Percentiles rank a stretch among this genome's conserved stretches.
These are phyloP conservation scores for Sclerotinia nivalis DNA, from an alignment of 2,329 filamentous ascomycete species.

Conservation along the genomic window DNA sequence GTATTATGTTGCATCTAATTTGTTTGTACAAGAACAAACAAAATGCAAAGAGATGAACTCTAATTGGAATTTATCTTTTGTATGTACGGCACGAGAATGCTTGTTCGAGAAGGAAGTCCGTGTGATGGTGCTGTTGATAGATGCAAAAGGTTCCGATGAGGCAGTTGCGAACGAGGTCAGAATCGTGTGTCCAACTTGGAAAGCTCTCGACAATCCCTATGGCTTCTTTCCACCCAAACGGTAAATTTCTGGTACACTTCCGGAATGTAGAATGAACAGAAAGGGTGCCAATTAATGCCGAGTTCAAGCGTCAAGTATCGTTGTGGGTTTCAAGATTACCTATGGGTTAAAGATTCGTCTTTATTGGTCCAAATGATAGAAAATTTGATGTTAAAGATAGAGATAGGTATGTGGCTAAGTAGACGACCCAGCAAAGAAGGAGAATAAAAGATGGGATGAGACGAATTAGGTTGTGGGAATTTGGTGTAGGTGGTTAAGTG, in stretches of 20 bases:
- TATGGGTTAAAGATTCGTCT: not conserved
- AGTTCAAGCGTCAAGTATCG: conserved; percentile 1
- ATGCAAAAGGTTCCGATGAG: conserved; percentile 6
- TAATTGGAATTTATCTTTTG: conserved; percentile 11
- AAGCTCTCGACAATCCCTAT: conserved; percentile 4
- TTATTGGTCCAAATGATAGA: conserved; percentile 1
- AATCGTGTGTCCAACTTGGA: conserved; percentile 10
- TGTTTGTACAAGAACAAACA: conserved; percentile 2
- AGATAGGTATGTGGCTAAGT: conserved; percentile 17
- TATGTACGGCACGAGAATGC: not conserved
- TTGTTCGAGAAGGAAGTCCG: conserved; percentile 1
- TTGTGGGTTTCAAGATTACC: conserved; percentile 20
- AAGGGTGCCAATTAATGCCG: conserved; percentile 19
- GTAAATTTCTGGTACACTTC: conserved; percentile 15
- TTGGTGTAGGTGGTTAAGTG: conserved; percentile 14
- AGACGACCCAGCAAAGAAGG: conserved; percentile 10
- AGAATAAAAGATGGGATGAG: conserved; percentile 21
- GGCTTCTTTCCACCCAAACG: conserved; percentile 10
- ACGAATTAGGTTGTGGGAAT: conserved; percentile 20
- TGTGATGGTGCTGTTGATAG: not conserved
- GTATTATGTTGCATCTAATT: not conserved
- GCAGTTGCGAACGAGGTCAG: conserved; percentile 10
- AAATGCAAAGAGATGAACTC: not conserved
- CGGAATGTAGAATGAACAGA: not conserved
- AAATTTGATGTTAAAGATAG: conserved; percentile 12